phyloP scores from a whole-genome alignment of 257 asterid species.

The Verbascum thapsus region DNA sequence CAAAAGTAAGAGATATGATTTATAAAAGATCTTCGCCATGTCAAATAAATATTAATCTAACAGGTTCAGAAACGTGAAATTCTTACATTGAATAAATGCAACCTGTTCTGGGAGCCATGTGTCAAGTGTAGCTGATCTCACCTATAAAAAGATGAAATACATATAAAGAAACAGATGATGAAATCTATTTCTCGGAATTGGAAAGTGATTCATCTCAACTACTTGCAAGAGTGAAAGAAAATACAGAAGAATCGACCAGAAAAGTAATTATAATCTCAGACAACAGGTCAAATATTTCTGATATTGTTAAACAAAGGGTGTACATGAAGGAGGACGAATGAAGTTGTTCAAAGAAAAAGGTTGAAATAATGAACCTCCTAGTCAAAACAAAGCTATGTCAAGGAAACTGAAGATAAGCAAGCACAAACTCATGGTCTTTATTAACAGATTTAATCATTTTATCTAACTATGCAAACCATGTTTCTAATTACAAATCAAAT shows the following conservation, averaged over 20 bases:
- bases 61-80: slow-evolving; percentile 20
- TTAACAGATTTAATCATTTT: slow-evolving; percentile 12
- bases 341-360: slow-evolving; percentile 11
- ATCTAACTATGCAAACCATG: slow-evolving; percentile 2
- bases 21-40: slow-evolving; percentile 4
- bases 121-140: slow-evolving; percentile 98
- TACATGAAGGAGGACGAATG: slow-evolving; percentile 4
- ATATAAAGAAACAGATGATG: slow-evolving; percentile 2
- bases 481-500: no score
- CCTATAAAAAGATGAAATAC: slow-evolving; percentile 50
- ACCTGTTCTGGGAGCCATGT: slow-evolving; percentile 99
- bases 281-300: no score
- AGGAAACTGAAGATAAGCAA: slow-evolving; percentile 16
- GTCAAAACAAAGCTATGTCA: not conserved
- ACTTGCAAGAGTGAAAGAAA: slow-evolving; percentile 18
- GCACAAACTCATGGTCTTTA: not conserved
- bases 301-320: no score
- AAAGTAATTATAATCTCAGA: slow-evolving; percentile 1
- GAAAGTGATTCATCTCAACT: not conserved
- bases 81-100: slow-evolving; percentile 92
- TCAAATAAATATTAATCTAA: slow-evolving; percentile 16
- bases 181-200: slow-evolving; percentile 10
- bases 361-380: slow-evolving; percentile 13
- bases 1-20: slow-evolving; percentile 22
- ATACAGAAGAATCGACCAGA: slow-evolving; percentile 22